Evolutionary conservation across 139 green algal species (phyloP), one percentile per base, ranked within the genome.

Genomic region (Deuterostichococcus epilithicus): DNA sequence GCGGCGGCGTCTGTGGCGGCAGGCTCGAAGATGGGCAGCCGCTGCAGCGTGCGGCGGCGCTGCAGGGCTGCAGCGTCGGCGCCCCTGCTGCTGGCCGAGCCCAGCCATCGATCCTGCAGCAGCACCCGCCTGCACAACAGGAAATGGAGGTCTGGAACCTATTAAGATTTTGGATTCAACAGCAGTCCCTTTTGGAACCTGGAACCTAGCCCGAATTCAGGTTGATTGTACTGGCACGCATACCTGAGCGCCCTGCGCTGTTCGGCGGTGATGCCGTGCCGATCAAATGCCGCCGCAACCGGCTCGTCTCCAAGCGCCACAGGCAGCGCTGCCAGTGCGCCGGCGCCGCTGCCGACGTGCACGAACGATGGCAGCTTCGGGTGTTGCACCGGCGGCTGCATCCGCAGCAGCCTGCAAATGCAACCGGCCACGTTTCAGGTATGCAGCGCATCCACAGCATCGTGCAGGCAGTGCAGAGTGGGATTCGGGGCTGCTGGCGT

Each of bases 321-420:
- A 26, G n/a, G 22, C 44, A 87, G 30, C 23, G 83, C 84, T 1
- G 79, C 74, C 25, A 82, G 79, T 10, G 82, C 58, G 3, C 84
- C 84, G 1, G 71, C 15, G 10, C 84, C 84, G 23, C 78, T 75
- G 15, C 74, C 68, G 6, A 13, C 20, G 35, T 85, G 79, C 71
- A 84, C 78, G 32, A 78, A 75, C 3, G 39, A 34, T 13, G 28
- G 22, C 39, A 79, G 70, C 71, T 60, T 15, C 26, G 36, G 73
- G 34, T 71, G 37, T 3, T 6, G 30, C 15, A 47, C 2, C 5
- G 25, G 36, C 10, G 37, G 30, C 32, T 37, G 34, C 30, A 8
- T 34, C 6, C 10, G 28, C 26, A 78, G 15, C 34, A 60, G 8
- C 58, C 73, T 72, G 73, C 70, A 66, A 45, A 15, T 32, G 10